Percentiles rank a stretch among this genome's conserved stretches.
These are phyloP conservation scores for Trichaptum fuscoviolaceum DNA, from an alignment of 768 basidiomycete genomes.

Conservation along the genomic window DNA sequence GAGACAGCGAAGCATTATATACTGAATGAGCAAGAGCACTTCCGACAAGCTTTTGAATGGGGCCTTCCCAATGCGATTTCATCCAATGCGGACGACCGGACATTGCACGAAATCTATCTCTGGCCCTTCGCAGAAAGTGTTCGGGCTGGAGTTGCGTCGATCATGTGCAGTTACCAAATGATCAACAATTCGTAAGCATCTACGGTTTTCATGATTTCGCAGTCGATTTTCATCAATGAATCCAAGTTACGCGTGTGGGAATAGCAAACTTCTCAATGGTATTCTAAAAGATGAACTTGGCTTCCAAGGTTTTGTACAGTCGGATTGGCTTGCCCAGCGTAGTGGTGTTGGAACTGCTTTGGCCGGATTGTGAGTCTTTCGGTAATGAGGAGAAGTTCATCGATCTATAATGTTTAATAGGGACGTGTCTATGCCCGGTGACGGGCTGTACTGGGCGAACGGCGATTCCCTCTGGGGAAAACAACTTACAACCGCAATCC, in stretches of 20 bases:
- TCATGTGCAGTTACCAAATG: constrained; percentile 32
- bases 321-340: constrained; percentile 5
- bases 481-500: constrained; percentile 28
- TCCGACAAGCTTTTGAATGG: constrained; percentile 11
- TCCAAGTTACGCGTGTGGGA: constrained; percentile 25
- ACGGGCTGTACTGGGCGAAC: constrained; percentile 3
- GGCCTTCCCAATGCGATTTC: constrained; percentile 12
- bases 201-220: background rate
- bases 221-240: constrained; percentile 7
- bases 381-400: constrained; percentile 5
- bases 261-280: constrained; percentile 20
- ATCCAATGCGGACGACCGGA: constrained; percentile 38
- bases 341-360: constrained; percentile 12
- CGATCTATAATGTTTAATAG: background rate
- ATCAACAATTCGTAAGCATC: constrained; percentile 12
- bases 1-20: constrained; percentile 12
- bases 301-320: constrained; percentile 10
- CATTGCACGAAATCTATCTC: constrained; percentile 28
- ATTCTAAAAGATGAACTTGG: constrained; percentile 24
- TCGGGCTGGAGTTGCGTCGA: constrained; percentile 39
- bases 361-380: constrained; percentile 16
- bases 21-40: constrained; percentile 21
- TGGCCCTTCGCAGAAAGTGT: constrained; percentile 26
- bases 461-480: constrained; percentile 18
- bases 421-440: constrained; percentile 9